Conservation (phyloP, 208 protist species). For the Acanthamoeba rhysodes region DNA sequence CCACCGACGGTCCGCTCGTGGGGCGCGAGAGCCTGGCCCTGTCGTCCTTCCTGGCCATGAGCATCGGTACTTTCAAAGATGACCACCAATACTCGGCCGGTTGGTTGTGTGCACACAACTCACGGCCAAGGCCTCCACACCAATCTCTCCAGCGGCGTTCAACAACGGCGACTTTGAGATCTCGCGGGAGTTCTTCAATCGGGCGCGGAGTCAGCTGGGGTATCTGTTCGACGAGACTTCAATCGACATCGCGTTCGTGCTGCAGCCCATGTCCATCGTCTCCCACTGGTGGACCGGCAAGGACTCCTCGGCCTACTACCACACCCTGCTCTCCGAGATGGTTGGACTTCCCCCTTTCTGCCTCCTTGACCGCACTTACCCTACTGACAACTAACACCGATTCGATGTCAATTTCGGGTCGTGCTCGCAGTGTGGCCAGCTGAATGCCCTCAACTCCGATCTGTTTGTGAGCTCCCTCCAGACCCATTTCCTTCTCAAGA, state of each 20-base stretch:
- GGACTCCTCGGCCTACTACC: conserved; percentile 52
- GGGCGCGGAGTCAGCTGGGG: conserved; percentile 28
- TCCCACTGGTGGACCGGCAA: conserved; percentile 49
- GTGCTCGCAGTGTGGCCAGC: not conserved
- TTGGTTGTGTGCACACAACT: not conserved
- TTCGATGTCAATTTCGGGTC: not conserved
- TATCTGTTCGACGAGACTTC: conserved; percentile 43
- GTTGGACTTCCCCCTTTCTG: not conserved
- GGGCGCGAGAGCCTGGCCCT: conserved; percentile 28
- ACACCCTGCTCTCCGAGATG: conserved; percentile 42
- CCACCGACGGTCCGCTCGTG: not conserved
- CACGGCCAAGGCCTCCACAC: too few relatives aligned
- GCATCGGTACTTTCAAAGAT: not conserved
- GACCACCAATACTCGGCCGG: not conserved
- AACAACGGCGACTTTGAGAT: conserved; percentile 19
- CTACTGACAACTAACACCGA: not conserved
- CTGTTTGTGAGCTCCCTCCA: conserved; percentile 27
- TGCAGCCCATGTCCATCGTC: conserved; percentile 46
- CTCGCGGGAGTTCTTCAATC: conserved; percentile 37
- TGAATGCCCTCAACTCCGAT: conserved; percentile 51
- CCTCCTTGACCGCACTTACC: too few relatives aligned
- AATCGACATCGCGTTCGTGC: conserved; percentile 27
- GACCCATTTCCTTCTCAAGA: conserved; percentile 43
- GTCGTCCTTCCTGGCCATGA: conserved; percentile 45
- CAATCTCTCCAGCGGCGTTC: conserved; percentile 7